Base-by-base conservation (phyloP, 805 yeast species). In the Millerago galiae region DNA sequence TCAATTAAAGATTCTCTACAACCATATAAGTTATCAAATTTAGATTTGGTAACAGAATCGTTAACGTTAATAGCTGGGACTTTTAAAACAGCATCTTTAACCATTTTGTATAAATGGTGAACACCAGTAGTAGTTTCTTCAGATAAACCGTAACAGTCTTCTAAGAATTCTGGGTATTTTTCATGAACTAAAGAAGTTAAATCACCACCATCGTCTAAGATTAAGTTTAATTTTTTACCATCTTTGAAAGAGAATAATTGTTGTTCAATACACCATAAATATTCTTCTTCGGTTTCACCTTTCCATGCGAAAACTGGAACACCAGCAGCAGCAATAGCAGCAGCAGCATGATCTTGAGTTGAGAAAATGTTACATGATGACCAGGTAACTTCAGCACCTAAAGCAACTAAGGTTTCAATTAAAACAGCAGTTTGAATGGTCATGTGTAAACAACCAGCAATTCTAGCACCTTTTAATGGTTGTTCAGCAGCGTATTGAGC, bases 111-210 rank as follows among this genome's bases (percentile, higher is more conserved):
- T 63, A 91, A 79, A 75, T 93, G 96, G 80, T 93, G 98, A 61
- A 91, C 98, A 85, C 99, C 99, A 56, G 99, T 91, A 68, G 99
- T 91, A 74, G 99, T 91, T 80, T 91, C 99, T 80, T 91, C 99
- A 55, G 95, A 85, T 54, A 91, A 71, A 74, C 99, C 99, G 77
- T 56, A 89, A 78, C 98, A 93, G 70, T 69, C 95, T 56, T 83
- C 79, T 71, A 91, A 79, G 90, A 87, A 83, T 74, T 91, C 97
- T 66, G 98, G 98, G 85, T 91, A 81, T 73, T 90, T 88, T 70
- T 87, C 89, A 77, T 93, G 98, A 53, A 93, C 98, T 51, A 91
- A 79, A 54, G 95, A 74, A 67, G 99, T 91, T 69, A 91, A 81
- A 69, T 91, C 99, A 68, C 99, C 99, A 83, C 99, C 99, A 65